These are phyloP conservation scores for Lotus japonicus DNA, from an alignment of 306 rosid genomes.

Conservation along the genomic window DNA sequence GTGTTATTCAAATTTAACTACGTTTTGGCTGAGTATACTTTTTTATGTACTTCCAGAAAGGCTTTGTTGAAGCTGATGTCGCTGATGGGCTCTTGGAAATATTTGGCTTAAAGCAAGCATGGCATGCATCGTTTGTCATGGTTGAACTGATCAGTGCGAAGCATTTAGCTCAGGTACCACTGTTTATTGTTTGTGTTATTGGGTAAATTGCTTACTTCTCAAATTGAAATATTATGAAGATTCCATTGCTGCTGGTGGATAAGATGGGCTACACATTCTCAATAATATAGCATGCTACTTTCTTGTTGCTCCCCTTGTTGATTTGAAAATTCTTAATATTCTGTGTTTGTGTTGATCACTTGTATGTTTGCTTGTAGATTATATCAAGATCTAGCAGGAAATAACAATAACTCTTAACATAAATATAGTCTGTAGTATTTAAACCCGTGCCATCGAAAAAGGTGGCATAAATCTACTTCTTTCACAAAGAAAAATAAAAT, in stretches of 20 bases:
- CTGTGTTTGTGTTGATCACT: background rate
- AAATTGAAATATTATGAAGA: background rate
- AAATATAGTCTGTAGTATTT: background rate
- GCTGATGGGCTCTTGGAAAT: conserved; percentile 94
- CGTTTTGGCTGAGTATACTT: conserved; percentile 8
- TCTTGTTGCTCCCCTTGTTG: background rate
- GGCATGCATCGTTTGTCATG: conserved; percentile 99
- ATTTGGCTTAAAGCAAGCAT: conserved; percentile 96
- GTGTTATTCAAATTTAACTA: conserved; percentile 4
- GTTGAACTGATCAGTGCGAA: conserved; percentile 88
- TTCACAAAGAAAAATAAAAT: background rate
- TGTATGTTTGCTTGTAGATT: background rate
- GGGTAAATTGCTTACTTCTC: background rate
- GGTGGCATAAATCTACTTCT: background rate
- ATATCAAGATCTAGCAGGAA: conserved; percentile 2
- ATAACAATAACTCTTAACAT: background rate
- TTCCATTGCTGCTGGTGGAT: background rate
- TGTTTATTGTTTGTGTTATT: conserved; percentile 1
- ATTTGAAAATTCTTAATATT: background rate
- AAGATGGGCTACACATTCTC: background rate
- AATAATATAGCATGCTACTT: background rate
- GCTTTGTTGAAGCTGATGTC: conserved; percentile 89
- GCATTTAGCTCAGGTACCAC: conserved; percentile 89
- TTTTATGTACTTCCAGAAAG: conserved; percentile 48
- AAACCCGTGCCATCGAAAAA: background rate